Evolutionary conservation across 2,329 filamentous ascomycete genomes (phyloP), one percentile per base, ranked within the genome.

Genomic region (Beauveria bassiana): DNA sequence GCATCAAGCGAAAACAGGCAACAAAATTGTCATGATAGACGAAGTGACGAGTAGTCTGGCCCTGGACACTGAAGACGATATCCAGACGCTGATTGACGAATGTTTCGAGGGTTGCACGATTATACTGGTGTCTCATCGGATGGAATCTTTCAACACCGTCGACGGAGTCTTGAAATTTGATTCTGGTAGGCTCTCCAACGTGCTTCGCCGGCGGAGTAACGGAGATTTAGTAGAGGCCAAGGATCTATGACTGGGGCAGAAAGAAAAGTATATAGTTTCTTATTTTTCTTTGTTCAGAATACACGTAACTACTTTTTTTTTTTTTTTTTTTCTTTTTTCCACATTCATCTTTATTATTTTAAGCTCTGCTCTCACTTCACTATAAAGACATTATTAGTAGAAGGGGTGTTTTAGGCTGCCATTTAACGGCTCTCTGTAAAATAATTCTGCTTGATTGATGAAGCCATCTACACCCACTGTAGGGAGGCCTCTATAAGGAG

Each of bases 41-140:
- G 60, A 61, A n/a, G 31, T 43, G 4, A 56, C 60, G 6, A 61
- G 60, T 22, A 43, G 24, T 40, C 45, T 61, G 45, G 22, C 46
- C 5, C 18, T 38, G 9, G 60, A 57, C 3, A 52, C 26, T 4
- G 53, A 61, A 6, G 16, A 12, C 3, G 40, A 43, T 3, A 3
- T 57, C 12, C 60, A 57, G 46, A 5, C 6, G 5, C n/a, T 57
- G 5, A 42, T 61, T 18, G 45, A 53, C 22, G 14, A 57, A 8
- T 31, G 34, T 6, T 61, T 61, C 18, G 18, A 7, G 26, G 45
- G 24, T 6, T 57, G 52, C 40, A 61, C 60, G 2, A 46, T 61
- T 16, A n/a, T 56, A 5, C 4, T 55, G 9, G 22, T 61, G 28
- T 28, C 59, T 0, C 59, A 61, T 26, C 59, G 59, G 3, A 20